These are phyloP conservation scores for Xylariaceae sp. DNA, from an alignment of 2,329 filamentous ascomycete genomes.

Conservation along the genomic window DNA sequence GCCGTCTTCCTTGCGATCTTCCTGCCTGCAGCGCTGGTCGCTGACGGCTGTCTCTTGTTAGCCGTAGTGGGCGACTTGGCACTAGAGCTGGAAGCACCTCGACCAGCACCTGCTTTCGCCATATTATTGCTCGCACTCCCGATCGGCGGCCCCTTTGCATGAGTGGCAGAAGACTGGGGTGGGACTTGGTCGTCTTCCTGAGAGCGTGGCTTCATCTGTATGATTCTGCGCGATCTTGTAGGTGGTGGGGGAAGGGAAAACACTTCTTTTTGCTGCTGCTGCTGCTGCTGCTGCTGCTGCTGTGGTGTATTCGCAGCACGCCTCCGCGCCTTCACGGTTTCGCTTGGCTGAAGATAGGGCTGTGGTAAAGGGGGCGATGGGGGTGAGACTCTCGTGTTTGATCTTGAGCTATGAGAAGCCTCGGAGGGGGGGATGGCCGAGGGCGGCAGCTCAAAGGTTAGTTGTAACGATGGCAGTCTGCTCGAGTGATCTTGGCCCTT, in stretches of 20 bases:
- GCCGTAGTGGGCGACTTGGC: conserved; percentile 6
- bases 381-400: conserved; percentile 32
- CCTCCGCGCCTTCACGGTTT: conserved; percentile 48
- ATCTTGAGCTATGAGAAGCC: conserved; percentile 30
- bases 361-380: conserved; percentile 25
- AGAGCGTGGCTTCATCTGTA: conserved; percentile 81
- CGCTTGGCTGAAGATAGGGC: conserved; percentile 41
- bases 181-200: too few species aligned
- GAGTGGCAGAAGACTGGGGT: too few species aligned
- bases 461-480: conserved; percentile 56
- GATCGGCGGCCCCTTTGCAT: conserved; percentile 15
- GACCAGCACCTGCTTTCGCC: too few species aligned
- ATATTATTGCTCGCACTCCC: too few species aligned
- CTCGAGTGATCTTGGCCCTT: conserved; percentile 63
- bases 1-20: conserved; percentile 96
- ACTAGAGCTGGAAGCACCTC: too few species aligned
- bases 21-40: conserved; percentile 77
- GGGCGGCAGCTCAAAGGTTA: conserved; percentile 70
- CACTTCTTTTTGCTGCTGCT: conserved; percentile 50
- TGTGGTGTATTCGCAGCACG: conserved; percentile 46
- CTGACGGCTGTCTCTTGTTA: conserved; percentile 67
- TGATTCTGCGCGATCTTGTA: conserved; percentile 89
- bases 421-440: conserved; percentile 51
- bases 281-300: too few species aligned
- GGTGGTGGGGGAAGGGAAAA: conserved; percentile 89